These are phyloP conservation scores for Podaxis rugospora DNA, from an alignment of 768 basidiomycete species.

Conservation along the genomic window DNA sequence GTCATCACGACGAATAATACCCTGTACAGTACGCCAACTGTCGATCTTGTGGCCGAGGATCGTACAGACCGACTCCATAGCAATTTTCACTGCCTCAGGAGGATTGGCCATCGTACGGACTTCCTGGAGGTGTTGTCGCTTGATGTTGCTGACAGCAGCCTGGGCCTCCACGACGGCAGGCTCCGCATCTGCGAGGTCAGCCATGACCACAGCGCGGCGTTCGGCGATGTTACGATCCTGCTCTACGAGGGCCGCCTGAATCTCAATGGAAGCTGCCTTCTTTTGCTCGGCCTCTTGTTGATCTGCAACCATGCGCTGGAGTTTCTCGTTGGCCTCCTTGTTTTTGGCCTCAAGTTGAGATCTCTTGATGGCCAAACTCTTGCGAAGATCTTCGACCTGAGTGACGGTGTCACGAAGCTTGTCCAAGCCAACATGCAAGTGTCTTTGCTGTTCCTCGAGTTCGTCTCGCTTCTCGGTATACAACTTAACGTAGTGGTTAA, in stretches of 20 bases:
- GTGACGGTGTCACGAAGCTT: slow-evolving; percentile 94
- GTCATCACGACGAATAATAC: slow-evolving; percentile 92
- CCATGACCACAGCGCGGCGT: slow-evolving; percentile 84
- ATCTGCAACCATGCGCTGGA: slow-evolving; percentile 96
- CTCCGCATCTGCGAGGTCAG: slow-evolving; percentile 95
- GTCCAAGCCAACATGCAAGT: slow-evolving; percentile 96
- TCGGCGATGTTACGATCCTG: slow-evolving; percentile 89
- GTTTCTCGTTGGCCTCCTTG: slow-evolving; percentile 93
- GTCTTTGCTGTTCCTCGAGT: slow-evolving; percentile 96
- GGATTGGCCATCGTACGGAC: slow-evolving; percentile 98
- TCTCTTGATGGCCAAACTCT: slow-evolving; percentile 91
- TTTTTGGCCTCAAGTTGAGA: slow-evolving; percentile 91
- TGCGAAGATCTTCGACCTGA: slow-evolving; percentile 94
- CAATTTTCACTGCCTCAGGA: slow-evolving; percentile 93
- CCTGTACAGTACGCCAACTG: slow-evolving; percentile 93
- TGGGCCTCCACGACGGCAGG: slow-evolving; percentile 96
- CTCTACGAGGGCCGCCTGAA: slow-evolving; percentile 88
- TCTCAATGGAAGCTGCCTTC: slow-evolving; percentile 93
- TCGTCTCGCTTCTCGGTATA: slow-evolving; percentile 97
- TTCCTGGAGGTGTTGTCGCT: slow-evolving; percentile 92
- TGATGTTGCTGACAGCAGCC: slow-evolving; percentile 95
- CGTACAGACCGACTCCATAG: slow-evolving; percentile 98
- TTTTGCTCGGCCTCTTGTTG: slow-evolving; percentile 99
- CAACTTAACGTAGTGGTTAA: slow-evolving; percentile 94
- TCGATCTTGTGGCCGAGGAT: slow-evolving; percentile 96